Base-by-base conservation (phyloP, 352 stramenopile species). In the Phytophthora brassicae region DNA sequence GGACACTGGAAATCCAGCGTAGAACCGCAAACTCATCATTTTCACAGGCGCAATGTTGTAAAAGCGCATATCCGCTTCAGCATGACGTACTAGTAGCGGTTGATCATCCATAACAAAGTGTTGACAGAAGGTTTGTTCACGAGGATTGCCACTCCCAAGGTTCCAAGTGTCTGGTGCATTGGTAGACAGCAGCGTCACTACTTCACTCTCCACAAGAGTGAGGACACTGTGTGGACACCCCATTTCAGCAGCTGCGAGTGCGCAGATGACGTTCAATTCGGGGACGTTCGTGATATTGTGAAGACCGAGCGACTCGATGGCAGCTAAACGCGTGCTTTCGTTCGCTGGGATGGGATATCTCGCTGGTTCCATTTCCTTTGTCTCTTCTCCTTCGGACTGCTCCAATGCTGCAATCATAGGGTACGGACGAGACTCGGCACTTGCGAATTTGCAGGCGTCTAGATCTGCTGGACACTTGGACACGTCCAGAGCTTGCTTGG, bases 41-140 rank as follows among this genome's bases (percentile, higher is more conserved):
- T 39, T 43, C 13, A 81, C 66, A 0, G 67, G 67, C 2, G 60
- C 55, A 14, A 76, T 65, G 33, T 71, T 63, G 24, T 72, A 73
- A 44, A 81, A 81, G 1, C 72, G 49, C 38, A 81, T 64, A 43
- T 81, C 72, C 4, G 72, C 53, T 36, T 81, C 68, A 1, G 70
- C 66, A n/a, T 81, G 61, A 13, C 50, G 66, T 11, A 81, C 67
- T 0, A 78, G 50, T 19, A 78, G 31, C 6, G 69, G 72, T 6
- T 66, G 58, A 4, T 75, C 62, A 11, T 76, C 61, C 72, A 81
- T 81, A 49, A 81, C 60, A 28, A 75, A 74, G 31, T 81, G 72
- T 44, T 73, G 60, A 43, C 72, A 81, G 35, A 81, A 77, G 0
- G 66, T 74, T 61, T 81, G 61, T n/a, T 74, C 61, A 0, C 72